Base-by-base conservation (phyloP, 2,329 filamentous ascomycete genomes). In the Venturia pyrina region DNA sequence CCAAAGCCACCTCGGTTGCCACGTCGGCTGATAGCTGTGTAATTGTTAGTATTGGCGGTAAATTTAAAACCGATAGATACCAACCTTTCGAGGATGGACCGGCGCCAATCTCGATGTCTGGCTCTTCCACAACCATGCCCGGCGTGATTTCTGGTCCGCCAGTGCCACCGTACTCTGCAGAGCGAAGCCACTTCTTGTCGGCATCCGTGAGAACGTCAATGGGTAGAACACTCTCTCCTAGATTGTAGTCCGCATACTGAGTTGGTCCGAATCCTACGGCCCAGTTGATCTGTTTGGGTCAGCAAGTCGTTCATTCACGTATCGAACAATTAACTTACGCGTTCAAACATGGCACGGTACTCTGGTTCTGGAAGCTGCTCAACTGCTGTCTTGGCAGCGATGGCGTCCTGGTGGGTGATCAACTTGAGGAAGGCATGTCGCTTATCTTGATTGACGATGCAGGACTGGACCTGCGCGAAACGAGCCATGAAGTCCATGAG, bases 381-480 rank as follows among this genome's bases (percentile, higher is more conserved):
- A 87, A 98, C 96, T 63, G 87, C 90, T 46, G 89, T 85, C 75
- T 96, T 96, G 63, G 95, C 95, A 68, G 76, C 81, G 67, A 96
- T 84, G 17, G 95, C 93, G 76, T 96, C 91, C 68, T 86, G 83
- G 46, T 96, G 91, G 69, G 86, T 95, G 70, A 95, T 85, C 95
- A 99, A 99, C 79, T 99, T 99, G 73, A 99, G 93, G 75, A 99
- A 99, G 6, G 95, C 95, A 77, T 99, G 95, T 21, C 95, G 90
- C 79, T 98, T 99, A 73, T 99, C 95, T 73, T 91, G 89, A 79
- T 99, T 98, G 70, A 97, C 93, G 70, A 99, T 99, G 78, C 93
- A 98, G 1, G 93, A 97, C 77, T 99, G 95, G 4, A 99, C 95
- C 64, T 87, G 82, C 67, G 95, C 95, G 73, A 88, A 96, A 59